A percentile compares a stretch with the other conserved stretches of the same genome.
Evolutionary conservation across 176 grass and related monocot species (phyloP).

Genomic region (Rhynchospora tenuis): DNA sequence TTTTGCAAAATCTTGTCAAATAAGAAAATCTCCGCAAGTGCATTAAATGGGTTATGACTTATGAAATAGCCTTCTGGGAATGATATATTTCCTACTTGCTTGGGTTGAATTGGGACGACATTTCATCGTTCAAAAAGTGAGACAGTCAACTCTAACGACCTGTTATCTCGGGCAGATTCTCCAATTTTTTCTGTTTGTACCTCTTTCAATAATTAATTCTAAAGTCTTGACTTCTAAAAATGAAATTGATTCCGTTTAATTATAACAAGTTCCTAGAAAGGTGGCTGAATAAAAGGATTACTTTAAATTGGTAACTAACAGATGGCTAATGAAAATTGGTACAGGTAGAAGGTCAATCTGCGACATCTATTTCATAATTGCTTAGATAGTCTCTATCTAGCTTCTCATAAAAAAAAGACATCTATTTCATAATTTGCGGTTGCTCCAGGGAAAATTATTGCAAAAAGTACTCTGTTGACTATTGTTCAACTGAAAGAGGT

Average conservation of each 20-base stretch:
- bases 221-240: not conserved
- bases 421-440: not conserved
- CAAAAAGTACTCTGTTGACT: not conserved
- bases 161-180: not conserved
- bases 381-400: no score
- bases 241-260: not conserved
- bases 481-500: not conserved
- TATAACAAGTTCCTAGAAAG: not conserved
- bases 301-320: not conserved
- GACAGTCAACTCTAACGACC: not conserved
- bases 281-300: not conserved
- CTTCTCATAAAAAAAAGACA: no score
- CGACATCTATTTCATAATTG: not conserved
- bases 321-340: not conserved
- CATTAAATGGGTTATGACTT: not conserved
- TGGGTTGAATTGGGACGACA: not conserved
- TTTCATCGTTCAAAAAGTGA: not conserved
- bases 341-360: not conserved
- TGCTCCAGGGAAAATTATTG: not conserved
- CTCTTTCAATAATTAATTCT: not conserved
- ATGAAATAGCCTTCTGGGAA: not conserved
- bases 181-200: not conserved
- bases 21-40: not conserved
- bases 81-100: not conserved
- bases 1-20: not conserved